Conservation (phyloP, 495 filamentous ascomycete genomes). For the Neurospora tetrasperma region DNA sequence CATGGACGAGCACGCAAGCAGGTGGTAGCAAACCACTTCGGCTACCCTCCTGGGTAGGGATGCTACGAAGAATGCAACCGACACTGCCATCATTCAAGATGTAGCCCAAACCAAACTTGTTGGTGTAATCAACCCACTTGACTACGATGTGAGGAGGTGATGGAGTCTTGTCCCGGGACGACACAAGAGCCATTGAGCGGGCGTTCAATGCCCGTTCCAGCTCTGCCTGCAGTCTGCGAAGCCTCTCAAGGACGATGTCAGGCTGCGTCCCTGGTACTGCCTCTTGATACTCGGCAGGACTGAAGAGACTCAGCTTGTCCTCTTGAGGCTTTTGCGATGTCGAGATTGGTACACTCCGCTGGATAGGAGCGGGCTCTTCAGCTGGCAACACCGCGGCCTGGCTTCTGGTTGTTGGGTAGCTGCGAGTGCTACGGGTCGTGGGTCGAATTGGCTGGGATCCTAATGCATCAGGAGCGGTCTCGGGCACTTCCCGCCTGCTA, state of each 20-base stretch:
- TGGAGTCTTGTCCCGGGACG: slow-evolving; percentile 29
- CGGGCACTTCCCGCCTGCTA: not conserved
- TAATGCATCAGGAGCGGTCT: slow-evolving; percentile 7
- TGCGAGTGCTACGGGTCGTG: slow-evolving; percentile 20
- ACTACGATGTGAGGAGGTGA: slow-evolving; percentile 51
- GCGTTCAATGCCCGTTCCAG: slow-evolving; percentile 47
- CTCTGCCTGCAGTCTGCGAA: slow-evolving; percentile 40
- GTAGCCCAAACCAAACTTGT: slow-evolving; percentile 80
- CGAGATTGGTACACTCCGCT: not conserved
- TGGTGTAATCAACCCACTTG: slow-evolving; percentile 94
- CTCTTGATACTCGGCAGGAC: slow-evolving; percentile 39
- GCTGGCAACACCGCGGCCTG: slow-evolving; percentile 2
- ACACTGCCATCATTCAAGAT: slow-evolving; percentile 76
- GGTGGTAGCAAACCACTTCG: slow-evolving; percentile 47
- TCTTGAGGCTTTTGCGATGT: slow-evolving; percentile 11
- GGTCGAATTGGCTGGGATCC: slow-evolving; percentile 4
- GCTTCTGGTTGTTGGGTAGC: slow-evolving; percentile 14
- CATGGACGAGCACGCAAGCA: slow-evolving; percentile 58
- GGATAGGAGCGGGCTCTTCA: slow-evolving; percentile 3
- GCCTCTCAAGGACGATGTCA: slow-evolving; percentile 40
- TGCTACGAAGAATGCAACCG: slow-evolving; percentile 63
- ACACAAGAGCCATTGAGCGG: slow-evolving; percentile 39
- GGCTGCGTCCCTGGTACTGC: slow-evolving; percentile 38
- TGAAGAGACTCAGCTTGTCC: slow-evolving; percentile 34
- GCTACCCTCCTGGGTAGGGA: slow-evolving; percentile 35